These are phyloP conservation scores for Vicia faba DNA, from an alignment of 306 rosid genomes.

Conservation along the genomic window DNA sequence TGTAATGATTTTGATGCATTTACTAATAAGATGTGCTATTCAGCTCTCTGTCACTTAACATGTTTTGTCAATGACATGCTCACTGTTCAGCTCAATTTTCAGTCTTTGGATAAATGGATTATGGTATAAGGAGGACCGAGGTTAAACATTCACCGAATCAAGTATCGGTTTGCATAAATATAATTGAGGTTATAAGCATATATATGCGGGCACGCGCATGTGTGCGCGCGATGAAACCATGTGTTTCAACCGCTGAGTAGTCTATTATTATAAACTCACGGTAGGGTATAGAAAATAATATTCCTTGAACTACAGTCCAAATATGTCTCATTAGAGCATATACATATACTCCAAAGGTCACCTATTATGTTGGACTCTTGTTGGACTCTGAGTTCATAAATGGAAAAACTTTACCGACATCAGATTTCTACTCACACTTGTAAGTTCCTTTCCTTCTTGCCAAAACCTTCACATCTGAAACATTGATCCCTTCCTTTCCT, in stretches of 20 bases:
- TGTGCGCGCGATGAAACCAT: too few species aligned
- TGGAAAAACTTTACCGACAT: conserved; percentile 42
- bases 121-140: conserved; percentile 3
- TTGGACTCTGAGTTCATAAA: neutral
- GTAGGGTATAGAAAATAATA: neutral
- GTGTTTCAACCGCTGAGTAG: neutral
- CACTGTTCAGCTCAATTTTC: neutral
- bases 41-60: neutral
- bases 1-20: neutral
- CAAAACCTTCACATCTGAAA: conserved; percentile 83
- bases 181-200: conserved; percentile 47
- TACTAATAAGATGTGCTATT: conserved; percentile 19
- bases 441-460: conserved; percentile 77
- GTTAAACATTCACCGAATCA: conserved; percentile 42
- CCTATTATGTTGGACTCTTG: too few species aligned
- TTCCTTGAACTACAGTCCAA: conserved; percentile 1
- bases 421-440: conserved; percentile 61
- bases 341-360: neutral
- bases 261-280: neutral
- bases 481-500: conserved; percentile 72
- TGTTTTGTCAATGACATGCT: too few species aligned
- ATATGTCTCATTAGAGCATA: neutral
- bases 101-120: conserved; percentile 22
- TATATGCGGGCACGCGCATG: too few species aligned
- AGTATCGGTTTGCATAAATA: conserved; percentile 54